A percentile compares a stretch with the other conserved stretches of the same genome.
These are phyloP conservation scores for Xylaria arbuscula DNA, from an alignment of 2,329 filamentous ascomycete species.

Conservation along the genomic window DNA sequence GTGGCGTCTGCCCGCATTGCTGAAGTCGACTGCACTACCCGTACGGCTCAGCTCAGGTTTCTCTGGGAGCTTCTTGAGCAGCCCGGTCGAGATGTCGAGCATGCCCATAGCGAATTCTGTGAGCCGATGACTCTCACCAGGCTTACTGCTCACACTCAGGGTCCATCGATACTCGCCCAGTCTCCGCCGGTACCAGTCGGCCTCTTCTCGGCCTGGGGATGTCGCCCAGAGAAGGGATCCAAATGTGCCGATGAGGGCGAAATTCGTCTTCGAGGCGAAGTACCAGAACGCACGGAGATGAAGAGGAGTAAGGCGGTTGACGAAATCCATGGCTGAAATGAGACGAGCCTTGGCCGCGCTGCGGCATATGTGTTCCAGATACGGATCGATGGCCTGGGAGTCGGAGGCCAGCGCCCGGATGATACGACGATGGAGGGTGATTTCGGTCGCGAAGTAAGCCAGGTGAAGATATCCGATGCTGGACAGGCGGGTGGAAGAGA, in stretches of 20 bases:
- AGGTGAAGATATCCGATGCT: conserved; percentile 85
- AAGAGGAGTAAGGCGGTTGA: conserved; percentile 87
- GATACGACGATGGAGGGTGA: conserved; percentile 90
- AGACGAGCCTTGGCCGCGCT: conserved; percentile 93
- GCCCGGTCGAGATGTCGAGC: conserved; percentile 76
- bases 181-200: conserved; percentile 88
- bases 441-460: conserved; percentile 93
- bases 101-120: conserved; percentile 81
- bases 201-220: conserved; percentile 86
- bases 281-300: conserved; percentile 95
- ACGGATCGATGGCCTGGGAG: conserved; percentile 70
- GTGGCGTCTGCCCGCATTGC: conserved; percentile 52
- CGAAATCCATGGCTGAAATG: conserved; percentile 97
- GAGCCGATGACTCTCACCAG: conserved; percentile 67
- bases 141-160: conserved; percentile 83
- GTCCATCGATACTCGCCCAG: conserved; percentile 95
- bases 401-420: conserved; percentile 77
- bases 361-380: conserved; percentile 91
- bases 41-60: conserved; percentile 74
- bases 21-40: conserved; percentile 62
- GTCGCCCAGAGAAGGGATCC: conserved; percentile 91
- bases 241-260: conserved; percentile 94
- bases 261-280: conserved; percentile 88
- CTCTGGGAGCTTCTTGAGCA: conserved; percentile 76
- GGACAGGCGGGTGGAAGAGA: conserved; percentile 60